Evolutionary conservation across 306 rosid species (phyloP).

Genomic region (Gastrolobium bilobum): DNA sequence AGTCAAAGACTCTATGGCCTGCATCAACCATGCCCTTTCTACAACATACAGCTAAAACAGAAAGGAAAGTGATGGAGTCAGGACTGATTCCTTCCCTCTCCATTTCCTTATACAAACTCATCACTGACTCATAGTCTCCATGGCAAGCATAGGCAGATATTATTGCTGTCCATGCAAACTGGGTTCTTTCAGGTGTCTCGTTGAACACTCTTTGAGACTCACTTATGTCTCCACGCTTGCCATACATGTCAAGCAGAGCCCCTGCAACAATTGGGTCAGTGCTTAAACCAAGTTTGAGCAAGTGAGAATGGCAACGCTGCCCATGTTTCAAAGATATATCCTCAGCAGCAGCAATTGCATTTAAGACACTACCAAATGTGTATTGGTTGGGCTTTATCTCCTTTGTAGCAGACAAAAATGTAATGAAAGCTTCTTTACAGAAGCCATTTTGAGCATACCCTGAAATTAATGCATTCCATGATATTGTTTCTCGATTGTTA

Average conservation of each 20-base stretch:
- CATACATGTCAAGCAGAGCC: slow-evolving; percentile 88
- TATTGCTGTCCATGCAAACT: slow-evolving; percentile 82
- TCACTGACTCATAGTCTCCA: slow-evolving; percentile 73
- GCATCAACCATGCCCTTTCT: slow-evolving; percentile 82
- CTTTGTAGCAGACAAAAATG: slow-evolving; percentile 63
- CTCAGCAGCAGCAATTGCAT: slow-evolving; percentile 76
- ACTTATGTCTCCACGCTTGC: slow-evolving; percentile 77
- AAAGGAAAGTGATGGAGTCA: slow-evolving; percentile 80
- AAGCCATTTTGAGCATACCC: slow-evolving; percentile 83
- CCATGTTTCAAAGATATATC: slow-evolving; percentile 79
- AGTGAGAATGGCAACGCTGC: slow-evolving; percentile 74
- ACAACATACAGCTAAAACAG: slow-evolving; percentile 75
- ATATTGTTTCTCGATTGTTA: slow-evolving; percentile 61
- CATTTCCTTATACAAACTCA: slow-evolving; percentile 71
- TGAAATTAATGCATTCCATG: slow-evolving; percentile 94
- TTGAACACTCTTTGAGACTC: slow-evolving; percentile 75
- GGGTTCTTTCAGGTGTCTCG: slow-evolving; percentile 64
- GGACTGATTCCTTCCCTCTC: slow-evolving; percentile 65
- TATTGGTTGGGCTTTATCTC: slow-evolving; percentile 79
- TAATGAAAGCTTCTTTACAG: slow-evolving; percentile 68
- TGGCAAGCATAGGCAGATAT: slow-evolving; percentile 82
- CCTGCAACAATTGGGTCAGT: slow-evolving; percentile 69
- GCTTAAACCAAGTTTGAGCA: slow-evolving; percentile 71
- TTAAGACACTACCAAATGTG: slow-evolving; percentile 89
- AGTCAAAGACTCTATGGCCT: slow-evolving; percentile 66